These are phyloP conservation scores for Fusarium sp. DNA, from an alignment of 2,329 filamentous ascomycete species.

Conservation along the genomic window DNA sequence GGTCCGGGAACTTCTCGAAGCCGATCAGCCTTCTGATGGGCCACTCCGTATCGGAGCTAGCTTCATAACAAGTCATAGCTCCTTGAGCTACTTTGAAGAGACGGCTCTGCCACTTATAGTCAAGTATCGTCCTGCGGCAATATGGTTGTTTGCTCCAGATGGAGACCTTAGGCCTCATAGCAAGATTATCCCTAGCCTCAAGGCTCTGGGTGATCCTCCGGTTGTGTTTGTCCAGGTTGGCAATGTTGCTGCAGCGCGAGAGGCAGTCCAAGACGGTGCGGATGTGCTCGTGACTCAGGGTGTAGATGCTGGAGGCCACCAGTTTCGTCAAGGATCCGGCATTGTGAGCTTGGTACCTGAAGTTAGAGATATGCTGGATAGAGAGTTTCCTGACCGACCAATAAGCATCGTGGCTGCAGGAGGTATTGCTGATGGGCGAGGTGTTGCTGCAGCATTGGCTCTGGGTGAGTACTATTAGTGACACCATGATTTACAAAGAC, in stretches of 20 bases:
- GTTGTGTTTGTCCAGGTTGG: slow-evolving; percentile 71
- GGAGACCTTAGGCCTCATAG: slow-evolving; percentile 52
- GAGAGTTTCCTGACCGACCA: slow-evolving; percentile 47
- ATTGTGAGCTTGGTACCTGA: slow-evolving; percentile 68
- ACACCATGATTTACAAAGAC: background rate
- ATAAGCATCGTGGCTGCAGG: slow-evolving; percentile 65
- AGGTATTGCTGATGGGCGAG: slow-evolving; percentile 66
- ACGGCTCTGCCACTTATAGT: slow-evolving; percentile 62
- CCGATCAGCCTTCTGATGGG: slow-evolving; percentile 45
- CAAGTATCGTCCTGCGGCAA: slow-evolving; percentile 64
- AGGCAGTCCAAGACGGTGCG: slow-evolving; percentile 58
- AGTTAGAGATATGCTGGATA: slow-evolving; percentile 57
- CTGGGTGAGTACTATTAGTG: slow-evolving; percentile 55
- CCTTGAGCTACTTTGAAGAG: slow-evolving; percentile 50
- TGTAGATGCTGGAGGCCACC: slow-evolving; percentile 72
- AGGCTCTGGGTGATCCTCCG: slow-evolving; percentile 46
- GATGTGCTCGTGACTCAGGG: slow-evolving; percentile 72
- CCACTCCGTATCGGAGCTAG: slow-evolving; percentile 65
- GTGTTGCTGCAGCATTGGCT: slow-evolving; percentile 63
- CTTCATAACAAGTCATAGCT: slow-evolving; percentile 66
- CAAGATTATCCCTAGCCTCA: slow-evolving; percentile 50
- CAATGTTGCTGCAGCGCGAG: slow-evolving; percentile 64
- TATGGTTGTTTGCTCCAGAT: slow-evolving; percentile 74
- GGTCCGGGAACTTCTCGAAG: slow-evolving; percentile 42
- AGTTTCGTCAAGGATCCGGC: slow-evolving; percentile 63